Evolutionary conservation across 2,329 filamentous ascomycete species (phyloP), one percentile per base, ranked within the genome.

Genomic region (Verticillium nubilum): DNA sequence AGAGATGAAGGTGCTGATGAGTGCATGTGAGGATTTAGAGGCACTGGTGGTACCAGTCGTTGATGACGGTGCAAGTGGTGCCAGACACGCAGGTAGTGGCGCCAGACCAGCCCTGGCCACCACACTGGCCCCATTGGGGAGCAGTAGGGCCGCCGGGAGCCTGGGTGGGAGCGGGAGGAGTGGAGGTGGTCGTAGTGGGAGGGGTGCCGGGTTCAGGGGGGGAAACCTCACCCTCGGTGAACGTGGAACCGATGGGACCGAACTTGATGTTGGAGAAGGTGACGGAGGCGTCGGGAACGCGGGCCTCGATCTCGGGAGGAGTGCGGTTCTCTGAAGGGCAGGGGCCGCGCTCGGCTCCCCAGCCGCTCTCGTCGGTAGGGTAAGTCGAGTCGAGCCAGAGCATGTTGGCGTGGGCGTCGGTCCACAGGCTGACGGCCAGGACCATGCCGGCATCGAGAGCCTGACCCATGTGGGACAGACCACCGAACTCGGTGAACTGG

Each of bases 301-400:
- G 64, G 17, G 69, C 52, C 73, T 86, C 80, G 52, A 88, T 71
- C 4, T 79, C 76, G 28, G 68, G 59, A 31, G 84, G 84, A 19
- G 73, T 76, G 52, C 85, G 85, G 26, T 80, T 81, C 64, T 69
- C 74, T 52, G 74, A 78, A 56, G 76, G 60, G 71, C 85, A 88
- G 31, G 76, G 73, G 56, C 86, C 86, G 66, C 85, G 82, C 52
- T 74, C 73, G 58, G 76, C 71, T 64, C 85, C 85, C 27, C 76
- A 75, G 2, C 62, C 64, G 57, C 75, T 77, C 28, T 75, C 66
- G 63, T 74, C 71, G 61, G 77, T 76, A 52, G 87, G 87, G 77
- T 83, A 88, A 69, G 76, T 82, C 61, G 82, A 84, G 77, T 91
- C 88, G 67, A 92, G 83, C 89, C 89, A 91, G 68, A 88, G 81